Conservation (phyloP, 2,329 filamentous ascomycete species). For the Fusarium duplospermum region DNA sequence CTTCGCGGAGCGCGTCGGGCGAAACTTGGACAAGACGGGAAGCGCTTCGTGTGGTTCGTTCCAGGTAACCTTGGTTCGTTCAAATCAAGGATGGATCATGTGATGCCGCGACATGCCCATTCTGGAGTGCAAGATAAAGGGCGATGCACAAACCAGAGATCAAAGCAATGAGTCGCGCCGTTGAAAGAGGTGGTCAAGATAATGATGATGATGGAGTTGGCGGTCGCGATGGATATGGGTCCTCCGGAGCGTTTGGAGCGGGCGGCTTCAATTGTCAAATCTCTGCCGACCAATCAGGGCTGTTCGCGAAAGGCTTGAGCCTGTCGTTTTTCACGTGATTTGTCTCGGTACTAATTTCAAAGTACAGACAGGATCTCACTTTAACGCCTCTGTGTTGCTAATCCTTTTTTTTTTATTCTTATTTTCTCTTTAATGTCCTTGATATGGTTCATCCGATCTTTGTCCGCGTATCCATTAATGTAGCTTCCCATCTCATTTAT, state of each 20-base stretch:
- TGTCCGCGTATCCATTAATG: background rate
- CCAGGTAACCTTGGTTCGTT: conserved; percentile 20
- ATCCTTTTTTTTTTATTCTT: background rate
- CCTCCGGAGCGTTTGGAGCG: conserved; percentile 38
- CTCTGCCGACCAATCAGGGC: conserved; percentile 35
- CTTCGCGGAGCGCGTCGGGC: conserved; percentile 25
- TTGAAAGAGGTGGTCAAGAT: conserved; percentile 11
- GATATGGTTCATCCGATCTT: background rate
- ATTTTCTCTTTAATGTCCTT: background rate
- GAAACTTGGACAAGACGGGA: conserved; percentile 3
- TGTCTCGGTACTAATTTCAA: conserved; percentile 17
- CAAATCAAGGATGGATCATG: conserved; percentile 28
- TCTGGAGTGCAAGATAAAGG: conserved; percentile 17
- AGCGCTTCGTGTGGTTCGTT: conserved; percentile 7
- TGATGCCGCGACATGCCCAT: conserved; percentile 29
- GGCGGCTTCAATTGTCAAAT: conserved; percentile 40
- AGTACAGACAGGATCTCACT: background rate
- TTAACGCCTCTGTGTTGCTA: background rate
- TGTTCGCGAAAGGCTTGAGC: background rate
- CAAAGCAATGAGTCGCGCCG: conserved; percentile 19
- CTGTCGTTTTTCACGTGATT: conserved; percentile 39
- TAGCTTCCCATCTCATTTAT: background rate
- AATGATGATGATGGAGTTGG: conserved; percentile 37
- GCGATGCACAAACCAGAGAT: conserved; percentile 22
- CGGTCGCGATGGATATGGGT: conserved; percentile 35